These are phyloP conservation scores for Eucalyptus cloeziana DNA, from an alignment of 345 rosid species.

Conservation along the genomic window DNA sequence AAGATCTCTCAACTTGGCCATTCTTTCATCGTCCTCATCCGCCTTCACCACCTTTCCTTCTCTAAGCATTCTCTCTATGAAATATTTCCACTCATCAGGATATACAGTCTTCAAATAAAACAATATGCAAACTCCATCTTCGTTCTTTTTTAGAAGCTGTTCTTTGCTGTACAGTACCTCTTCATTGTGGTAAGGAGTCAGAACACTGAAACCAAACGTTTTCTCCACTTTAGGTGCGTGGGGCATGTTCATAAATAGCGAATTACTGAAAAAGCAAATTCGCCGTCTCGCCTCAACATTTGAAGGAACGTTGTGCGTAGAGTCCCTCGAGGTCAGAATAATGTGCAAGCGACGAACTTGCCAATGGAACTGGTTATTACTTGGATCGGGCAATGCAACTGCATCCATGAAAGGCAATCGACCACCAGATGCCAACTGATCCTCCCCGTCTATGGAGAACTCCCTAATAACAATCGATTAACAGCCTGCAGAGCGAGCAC, in stretches of 20 bases:
- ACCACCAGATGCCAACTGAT: slow-evolving; percentile 38
- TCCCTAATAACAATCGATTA: slow-evolving; percentile 40
- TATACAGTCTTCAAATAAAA: slow-evolving; percentile 82
- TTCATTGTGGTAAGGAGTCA: slow-evolving; percentile 86
- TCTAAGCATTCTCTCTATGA: slow-evolving; percentile 72
- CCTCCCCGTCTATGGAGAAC: no score
- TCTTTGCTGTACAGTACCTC: slow-evolving; percentile 78
- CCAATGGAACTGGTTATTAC: slow-evolving; percentile 51
- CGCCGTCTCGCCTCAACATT: slow-evolving; percentile 87
- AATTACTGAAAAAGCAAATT: slow-evolving; percentile 86
- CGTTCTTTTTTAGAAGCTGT: slow-evolving; percentile 73
- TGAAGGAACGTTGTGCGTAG: slow-evolving; percentile 66
- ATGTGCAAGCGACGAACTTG: slow-evolving; percentile 79
- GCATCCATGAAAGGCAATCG: slow-evolving; percentile 59
- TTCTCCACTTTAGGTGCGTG: slow-evolving; percentile 95
- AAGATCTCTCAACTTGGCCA: slow-evolving; percentile 59
- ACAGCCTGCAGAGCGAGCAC: slow-evolving; percentile 75
- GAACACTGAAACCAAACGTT: slow-evolving; percentile 84
- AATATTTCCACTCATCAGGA: slow-evolving; percentile 82
- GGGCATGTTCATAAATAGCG: slow-evolving; percentile 91
- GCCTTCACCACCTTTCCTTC: slow-evolving; percentile 44
- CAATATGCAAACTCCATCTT: slow-evolving; percentile 78
- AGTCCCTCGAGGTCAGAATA: slow-evolving; percentile 70
- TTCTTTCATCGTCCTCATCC: slow-evolving; percentile 40
- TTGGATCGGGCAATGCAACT: slow-evolving; percentile 51